Conservation (phyloP, 495 filamentous ascomycete genomes). For the Cairneyella variabilis region DNA sequence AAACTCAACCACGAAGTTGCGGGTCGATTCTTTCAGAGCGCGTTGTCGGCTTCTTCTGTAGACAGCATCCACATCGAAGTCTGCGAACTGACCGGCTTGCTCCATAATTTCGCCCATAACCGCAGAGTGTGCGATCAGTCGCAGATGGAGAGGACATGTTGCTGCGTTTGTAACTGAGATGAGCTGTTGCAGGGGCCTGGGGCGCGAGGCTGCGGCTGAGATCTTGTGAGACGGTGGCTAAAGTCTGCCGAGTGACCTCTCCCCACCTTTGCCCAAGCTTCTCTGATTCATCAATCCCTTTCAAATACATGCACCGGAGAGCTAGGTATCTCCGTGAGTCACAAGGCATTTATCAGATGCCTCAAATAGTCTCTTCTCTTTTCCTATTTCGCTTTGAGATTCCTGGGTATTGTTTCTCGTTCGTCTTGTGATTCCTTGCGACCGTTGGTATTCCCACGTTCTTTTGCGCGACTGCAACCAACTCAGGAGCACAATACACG, state of each 20-base stretch:
- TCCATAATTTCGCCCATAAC: constrained; percentile 4
- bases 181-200: too few relatives aligned
- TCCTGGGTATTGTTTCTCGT: background rate
- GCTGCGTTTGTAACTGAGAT: background rate
- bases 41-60: constrained; percentile 38
- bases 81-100: constrained; percentile 36
- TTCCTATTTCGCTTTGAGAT: background rate
- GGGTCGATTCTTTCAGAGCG: constrained; percentile 37
- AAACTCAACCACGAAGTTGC: constrained; percentile 72
- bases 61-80: constrained; percentile 50
- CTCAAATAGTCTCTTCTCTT: constrained; percentile 1
- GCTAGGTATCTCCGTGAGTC: constrained; percentile 14
- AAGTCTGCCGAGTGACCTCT: background rate
- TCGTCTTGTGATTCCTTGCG: background rate
- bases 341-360: constrained; percentile 12
- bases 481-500: too few relatives aligned
- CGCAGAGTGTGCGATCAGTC: background rate
- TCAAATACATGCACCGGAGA: too few relatives aligned
- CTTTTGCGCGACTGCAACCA: background rate
- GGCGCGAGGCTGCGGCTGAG: constrained; percentile 13
- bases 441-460: background rate
- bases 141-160: background rate
- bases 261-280: too few relatives aligned
- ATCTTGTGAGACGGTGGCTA: background rate
- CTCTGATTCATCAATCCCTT: too few relatives aligned